These are phyloP conservation scores for Eucalyptus rudis DNA, from an alignment of 345 rosid genomes.

Conservation along the genomic window DNA sequence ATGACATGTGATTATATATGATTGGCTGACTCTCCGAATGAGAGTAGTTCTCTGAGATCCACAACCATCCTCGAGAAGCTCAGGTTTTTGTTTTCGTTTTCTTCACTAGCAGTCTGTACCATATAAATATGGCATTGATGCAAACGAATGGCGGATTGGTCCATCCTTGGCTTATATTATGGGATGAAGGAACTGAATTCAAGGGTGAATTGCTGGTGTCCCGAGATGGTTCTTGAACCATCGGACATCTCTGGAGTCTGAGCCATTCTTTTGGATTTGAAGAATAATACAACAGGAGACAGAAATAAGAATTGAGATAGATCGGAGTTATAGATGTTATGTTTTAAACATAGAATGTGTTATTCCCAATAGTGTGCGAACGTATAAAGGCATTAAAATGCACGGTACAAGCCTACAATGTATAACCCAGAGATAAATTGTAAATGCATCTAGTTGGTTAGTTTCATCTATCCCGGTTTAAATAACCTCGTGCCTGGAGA, in stretches of 20 bases:
- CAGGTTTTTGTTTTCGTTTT: not conserved
- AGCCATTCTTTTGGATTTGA: not conserved
- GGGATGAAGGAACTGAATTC: not conserved
- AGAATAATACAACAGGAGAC: not conserved
- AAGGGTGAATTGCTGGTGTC: not conserved
- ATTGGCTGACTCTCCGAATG: fast-evolving
- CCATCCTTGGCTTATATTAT: not conserved
- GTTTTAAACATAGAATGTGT: not conserved
- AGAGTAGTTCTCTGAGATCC: not conserved
- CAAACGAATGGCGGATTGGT: not conserved
- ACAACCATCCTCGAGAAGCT: not conserved
- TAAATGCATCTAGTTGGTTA: not conserved
- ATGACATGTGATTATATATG: not conserved
- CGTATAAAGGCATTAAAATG: not conserved
- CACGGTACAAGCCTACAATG: not conserved
- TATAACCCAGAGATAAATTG: not conserved
- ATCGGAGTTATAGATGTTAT: not conserved
- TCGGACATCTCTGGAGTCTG: not conserved
- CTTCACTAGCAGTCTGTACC: not conserved
- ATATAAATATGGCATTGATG: not conserved
- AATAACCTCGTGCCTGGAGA: not conserved
- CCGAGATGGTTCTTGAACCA: not conserved
- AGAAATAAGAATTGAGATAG: not conserved
- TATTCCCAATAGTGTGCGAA: not conserved
- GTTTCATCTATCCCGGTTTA: not conserved